Percentiles rank a stretch among this genome's conserved stretches.
phyloP scores from a whole-genome alignment of 2,329 filamentous ascomycete genomes.

The Aphanoascus verrucosus region DNA sequence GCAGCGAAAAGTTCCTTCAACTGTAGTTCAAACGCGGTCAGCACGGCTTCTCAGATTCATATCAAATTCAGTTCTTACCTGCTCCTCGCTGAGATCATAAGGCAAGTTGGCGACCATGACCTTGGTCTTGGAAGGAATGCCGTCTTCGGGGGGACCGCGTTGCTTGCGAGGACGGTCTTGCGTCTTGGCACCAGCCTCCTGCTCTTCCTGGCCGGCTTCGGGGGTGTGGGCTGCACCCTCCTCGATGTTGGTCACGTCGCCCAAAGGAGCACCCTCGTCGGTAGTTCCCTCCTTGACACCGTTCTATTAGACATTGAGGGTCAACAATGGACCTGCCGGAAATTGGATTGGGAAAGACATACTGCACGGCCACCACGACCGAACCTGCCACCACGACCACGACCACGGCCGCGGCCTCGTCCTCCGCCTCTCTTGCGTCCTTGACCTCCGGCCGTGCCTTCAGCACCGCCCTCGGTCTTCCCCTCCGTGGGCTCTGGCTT shows the following conservation, averaged over 20 bases:
- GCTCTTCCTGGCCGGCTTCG: constrained; percentile 23
- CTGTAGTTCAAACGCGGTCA: constrained; percentile 38
- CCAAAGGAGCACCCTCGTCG: constrained; percentile 46
- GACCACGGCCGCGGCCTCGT: constrained; percentile 49
- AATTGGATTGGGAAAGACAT: constrained; percentile 24
- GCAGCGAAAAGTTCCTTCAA: constrained; percentile 93
- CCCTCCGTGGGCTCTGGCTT: constrained; percentile 82
- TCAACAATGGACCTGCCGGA: not conserved
- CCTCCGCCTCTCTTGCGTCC: constrained; percentile 47
- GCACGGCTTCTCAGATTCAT: constrained; percentile 12
- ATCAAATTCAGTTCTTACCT: constrained; percentile 45
- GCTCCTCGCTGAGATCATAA: constrained; percentile 95
- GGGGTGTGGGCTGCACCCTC: constrained; percentile 29
- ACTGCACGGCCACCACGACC: constrained; percentile 58
- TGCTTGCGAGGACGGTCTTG: constrained; percentile 55
- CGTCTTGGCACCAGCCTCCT: constrained; percentile 28
- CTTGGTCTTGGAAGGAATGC: constrained; percentile 98
- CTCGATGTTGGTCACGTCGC: constrained; percentile 46
- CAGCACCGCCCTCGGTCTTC: constrained; percentile 58
- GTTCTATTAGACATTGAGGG: not conserved
- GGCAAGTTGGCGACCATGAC: constrained; percentile 99
- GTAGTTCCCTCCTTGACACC: constrained; percentile 19
- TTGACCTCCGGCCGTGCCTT: constrained; percentile 59
- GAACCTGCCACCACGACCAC: constrained; percentile 55
- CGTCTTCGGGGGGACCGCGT: constrained; percentile 93